Percentiles rank a stretch among this genome's conserved stretches.
These are phyloP conservation scores for Pisolithus tinctorius DNA, from an alignment of 768 basidiomycete genomes.

Conservation along the genomic window DNA sequence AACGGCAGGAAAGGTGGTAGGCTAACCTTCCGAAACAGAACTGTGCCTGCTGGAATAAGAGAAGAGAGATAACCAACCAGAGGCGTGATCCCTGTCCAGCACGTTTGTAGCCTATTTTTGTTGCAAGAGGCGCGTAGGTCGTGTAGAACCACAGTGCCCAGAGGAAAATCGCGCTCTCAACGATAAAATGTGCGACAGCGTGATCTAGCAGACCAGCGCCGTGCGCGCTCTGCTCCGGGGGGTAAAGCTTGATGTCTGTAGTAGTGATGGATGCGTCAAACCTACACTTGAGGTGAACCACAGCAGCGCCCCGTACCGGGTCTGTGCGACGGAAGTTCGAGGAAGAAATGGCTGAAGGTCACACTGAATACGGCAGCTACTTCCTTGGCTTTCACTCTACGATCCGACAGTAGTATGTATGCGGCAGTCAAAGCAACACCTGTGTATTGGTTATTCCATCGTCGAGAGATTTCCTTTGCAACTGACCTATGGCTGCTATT, in stretches of 20 bases:
- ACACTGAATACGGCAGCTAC: slow-evolving; percentile 13
- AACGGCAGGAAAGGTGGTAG: background rate
- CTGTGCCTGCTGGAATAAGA: slow-evolving; percentile 21
- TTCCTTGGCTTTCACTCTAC: slow-evolving; percentile 8
- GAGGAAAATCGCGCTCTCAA: slow-evolving; percentile 21
- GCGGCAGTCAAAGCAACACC: slow-evolving; percentile 13
- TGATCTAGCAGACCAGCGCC: slow-evolving; percentile 22
- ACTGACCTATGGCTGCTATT: background rate
- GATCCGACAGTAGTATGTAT: slow-evolving; percentile 7
- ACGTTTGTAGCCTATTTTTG: slow-evolving; percentile 14
- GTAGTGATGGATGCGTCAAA: too few relatives aligned
- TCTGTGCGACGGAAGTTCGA: background rate
- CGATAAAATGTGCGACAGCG: slow-evolving; percentile 16
- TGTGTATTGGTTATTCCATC: slow-evolving; percentile 10
- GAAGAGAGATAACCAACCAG: slow-evolving; percentile 13
- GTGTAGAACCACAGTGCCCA: slow-evolving; percentile 19
- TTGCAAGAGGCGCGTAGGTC: slow-evolving; percentile 16
- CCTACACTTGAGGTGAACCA: too few relatives aligned
- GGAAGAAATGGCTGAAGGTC: slow-evolving; percentile 19
- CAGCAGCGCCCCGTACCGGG: background rate
- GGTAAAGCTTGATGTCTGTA: background rate
- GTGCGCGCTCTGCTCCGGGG: slow-evolving; percentile 3
- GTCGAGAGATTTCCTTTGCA: background rate
- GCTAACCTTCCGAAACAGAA: slow-evolving; percentile 24
- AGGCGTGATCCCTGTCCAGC: slow-evolving; percentile 12